Evolutionary conservation across 2,329 filamentous ascomycete genomes (phyloP).

Genomic region (Lasiodiplodia sp.): DNA sequence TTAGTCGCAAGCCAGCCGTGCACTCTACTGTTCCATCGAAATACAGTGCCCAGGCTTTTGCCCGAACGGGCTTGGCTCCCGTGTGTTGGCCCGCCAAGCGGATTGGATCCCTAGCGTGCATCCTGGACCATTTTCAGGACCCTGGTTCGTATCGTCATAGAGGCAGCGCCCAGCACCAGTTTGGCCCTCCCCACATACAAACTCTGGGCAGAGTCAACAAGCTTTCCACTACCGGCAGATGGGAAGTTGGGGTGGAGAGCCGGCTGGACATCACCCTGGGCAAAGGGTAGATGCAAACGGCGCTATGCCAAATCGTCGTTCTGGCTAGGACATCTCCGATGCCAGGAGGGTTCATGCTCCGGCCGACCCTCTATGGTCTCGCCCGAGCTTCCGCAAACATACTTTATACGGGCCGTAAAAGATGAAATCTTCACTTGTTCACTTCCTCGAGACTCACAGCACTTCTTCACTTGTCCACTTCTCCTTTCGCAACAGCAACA

Average conservation of each 20-base stretch:
- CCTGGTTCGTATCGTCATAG: conserved; percentile 18
- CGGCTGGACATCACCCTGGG: not conserved
- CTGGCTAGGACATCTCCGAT: not conserved
- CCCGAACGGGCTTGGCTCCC: conserved; percentile 19
- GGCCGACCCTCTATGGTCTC: not conserved
- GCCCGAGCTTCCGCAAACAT: not conserved
- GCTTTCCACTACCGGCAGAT: conserved; percentile 4
- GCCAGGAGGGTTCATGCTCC: not conserved
- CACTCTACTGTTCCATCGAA: conserved; percentile 12
- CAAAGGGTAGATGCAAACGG: not conserved
- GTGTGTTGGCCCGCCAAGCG: conserved; percentile 3
- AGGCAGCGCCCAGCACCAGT: not conserved
- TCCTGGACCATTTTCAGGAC: not conserved
- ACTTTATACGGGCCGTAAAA: not conserved
- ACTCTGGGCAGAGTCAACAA: not conserved
- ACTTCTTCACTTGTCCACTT: not conserved
- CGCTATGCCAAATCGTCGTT: not conserved
- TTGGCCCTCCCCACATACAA: not conserved
- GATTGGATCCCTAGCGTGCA: conserved; percentile 1
- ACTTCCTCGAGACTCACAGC: not conserved
- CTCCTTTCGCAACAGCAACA: not conserved
- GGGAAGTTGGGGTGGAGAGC: conserved; percentile 17
- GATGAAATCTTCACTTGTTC: not conserved
- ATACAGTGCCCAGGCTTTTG: not conserved
- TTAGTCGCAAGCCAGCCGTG: conserved; percentile 11